Percentiles rank a stretch among this genome's conserved stretches.
phyloP scores from a whole-genome alignment of 1,284 basidiomycete genomes.

The Rhizoctonia solani region DNA sequence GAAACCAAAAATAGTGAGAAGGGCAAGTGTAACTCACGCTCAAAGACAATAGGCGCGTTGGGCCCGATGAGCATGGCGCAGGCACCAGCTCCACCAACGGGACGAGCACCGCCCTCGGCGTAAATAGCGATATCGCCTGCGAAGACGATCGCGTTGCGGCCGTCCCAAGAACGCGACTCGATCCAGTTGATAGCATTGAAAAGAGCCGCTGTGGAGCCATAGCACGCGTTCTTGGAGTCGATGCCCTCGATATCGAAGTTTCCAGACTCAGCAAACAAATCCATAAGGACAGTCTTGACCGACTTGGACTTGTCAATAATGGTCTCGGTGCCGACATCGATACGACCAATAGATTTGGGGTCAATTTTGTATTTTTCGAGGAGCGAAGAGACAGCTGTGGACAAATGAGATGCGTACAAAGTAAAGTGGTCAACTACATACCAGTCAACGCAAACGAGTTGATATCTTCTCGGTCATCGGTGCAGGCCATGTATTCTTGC shows the following conservation, averaged over 20 bases:
- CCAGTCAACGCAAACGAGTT: constrained; percentile 96
- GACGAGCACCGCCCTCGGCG: constrained; percentile 92
- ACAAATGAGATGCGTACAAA: background rate
- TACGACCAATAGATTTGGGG: constrained; percentile 93
- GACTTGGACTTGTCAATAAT: constrained; percentile 99
- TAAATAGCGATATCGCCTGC: constrained; percentile 98
- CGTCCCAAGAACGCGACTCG: constrained; percentile 97
- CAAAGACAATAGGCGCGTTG: constrained; percentile 91
- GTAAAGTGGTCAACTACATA: constrained; percentile 50
- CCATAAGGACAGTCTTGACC: constrained; percentile 98
- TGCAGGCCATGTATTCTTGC: constrained; percentile 97
- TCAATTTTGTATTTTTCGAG: constrained; percentile 96
- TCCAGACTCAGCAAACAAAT: constrained; percentile 88
- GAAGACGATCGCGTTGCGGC: constrained; percentile 96
- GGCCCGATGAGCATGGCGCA: constrained; percentile 95
- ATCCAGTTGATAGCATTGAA: constrained; percentile 87
- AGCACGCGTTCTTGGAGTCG: constrained; percentile 99
- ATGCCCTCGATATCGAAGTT: constrained; percentile 99
- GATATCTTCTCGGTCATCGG: constrained; percentile 97
- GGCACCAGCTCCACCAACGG: constrained; percentile 96
- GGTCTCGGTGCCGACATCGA: constrained; percentile 98
- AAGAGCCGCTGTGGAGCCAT: constrained; percentile 89
- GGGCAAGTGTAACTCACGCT: constrained; percentile 70
- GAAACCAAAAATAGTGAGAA: background rate
- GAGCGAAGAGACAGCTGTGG: constrained; percentile 87